Base-by-base conservation (phyloP, 2,329 filamentous ascomycete genomes). In the Trichophyton schoenleinii region DNA sequence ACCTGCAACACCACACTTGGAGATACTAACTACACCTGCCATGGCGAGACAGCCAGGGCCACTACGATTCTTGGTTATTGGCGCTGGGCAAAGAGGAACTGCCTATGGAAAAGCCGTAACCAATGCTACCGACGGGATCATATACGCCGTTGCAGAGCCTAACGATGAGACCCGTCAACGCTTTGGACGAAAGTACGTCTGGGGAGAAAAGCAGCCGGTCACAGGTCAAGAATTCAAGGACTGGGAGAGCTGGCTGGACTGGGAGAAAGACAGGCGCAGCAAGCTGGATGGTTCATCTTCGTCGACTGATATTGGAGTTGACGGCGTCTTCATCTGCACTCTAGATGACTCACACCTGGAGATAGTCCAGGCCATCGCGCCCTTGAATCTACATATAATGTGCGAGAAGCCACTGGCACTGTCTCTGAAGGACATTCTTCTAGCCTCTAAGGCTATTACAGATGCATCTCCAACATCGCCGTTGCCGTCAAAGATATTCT, bases 321-420 rank as follows among this genome's bases (percentile, higher is more conserved):
- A 87, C 63, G 86, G 81, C 0, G 80, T 84, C 13, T 86, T 88
- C 66, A 80, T 89, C 53, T 88, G 85, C 72, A 90, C 95, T 1
- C 80, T 92, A 8, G 94, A 99, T 72, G 88, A 95, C 74, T 86
- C 89, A 76, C 94, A 99, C 73, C 85, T 85, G 58, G 86, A 91
- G 61, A 89, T 92, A 57, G 82, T 96, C 22, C 80, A 86, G 49
- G 87, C 84, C 0, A 79, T 96, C 59, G 86, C 88, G 1, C 82
- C 82, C 11, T 75, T 78, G 70, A 82, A 79, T 1, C 76, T 96
- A 57, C 91, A 96, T 72, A 84, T 97, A 65, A 88, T 96, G 80
- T 95, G 91, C 72, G 94, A 99, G 79, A 99, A 99, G 75, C 94
- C 94, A 1, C 77, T 99, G 60, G 89, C 91, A 0, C 90, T 89